Base-by-base conservation (phyloP, 176 grass and related monocot species). In the Oropetium thomaeum region DNA sequence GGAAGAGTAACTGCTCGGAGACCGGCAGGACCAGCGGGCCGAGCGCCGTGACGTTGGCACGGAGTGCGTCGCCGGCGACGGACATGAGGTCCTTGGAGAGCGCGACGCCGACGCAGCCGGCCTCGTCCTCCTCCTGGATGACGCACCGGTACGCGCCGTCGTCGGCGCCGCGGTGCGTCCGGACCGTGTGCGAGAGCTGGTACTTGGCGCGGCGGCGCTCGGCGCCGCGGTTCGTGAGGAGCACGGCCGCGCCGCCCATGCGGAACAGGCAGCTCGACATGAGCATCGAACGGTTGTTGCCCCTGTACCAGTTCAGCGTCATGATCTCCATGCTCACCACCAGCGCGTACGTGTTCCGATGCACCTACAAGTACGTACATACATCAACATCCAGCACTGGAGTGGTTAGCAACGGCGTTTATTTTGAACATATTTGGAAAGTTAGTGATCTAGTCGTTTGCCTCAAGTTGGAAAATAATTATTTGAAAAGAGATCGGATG, bases 241-340 rank as follows among this genome's bases (percentile, higher is more conserved):
- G 52, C 40, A 26, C 73, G 11, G 81, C 81, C 0, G 81, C 64
- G 10, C 62, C 71, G 63, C 81, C 81, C 72, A 83, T 74, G 40
- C 81, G 81, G 64, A 83, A 77, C 31, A 97, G 74, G 88, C 94
- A 97, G 80, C 93, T 97, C 28, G 94, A 89, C 80, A 97, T 80
- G 30, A 97, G 90, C 94, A 97, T 97, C 2, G 94, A 89, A 16
- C 90, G 90, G 88, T 87, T 88, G 75, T 97, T 97, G 27, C 94
- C 90, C 73, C 83, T 75, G 80, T 97, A 97, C 90, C 94, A 91
- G 78, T 97, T 97, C 0, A 97, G 79, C 38, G 94, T 93, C 65
- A 97, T 93, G 88, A 91, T 93, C 86, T 97, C 94, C 90, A 89
- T 91, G 78, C 94, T 97, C 39, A 97, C 90, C 65, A 97, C 90